Evolutionary conservation across 2,329 filamentous ascomycete species (phyloP).

Genomic region (Calonectria pseudoreteaudii): DNA sequence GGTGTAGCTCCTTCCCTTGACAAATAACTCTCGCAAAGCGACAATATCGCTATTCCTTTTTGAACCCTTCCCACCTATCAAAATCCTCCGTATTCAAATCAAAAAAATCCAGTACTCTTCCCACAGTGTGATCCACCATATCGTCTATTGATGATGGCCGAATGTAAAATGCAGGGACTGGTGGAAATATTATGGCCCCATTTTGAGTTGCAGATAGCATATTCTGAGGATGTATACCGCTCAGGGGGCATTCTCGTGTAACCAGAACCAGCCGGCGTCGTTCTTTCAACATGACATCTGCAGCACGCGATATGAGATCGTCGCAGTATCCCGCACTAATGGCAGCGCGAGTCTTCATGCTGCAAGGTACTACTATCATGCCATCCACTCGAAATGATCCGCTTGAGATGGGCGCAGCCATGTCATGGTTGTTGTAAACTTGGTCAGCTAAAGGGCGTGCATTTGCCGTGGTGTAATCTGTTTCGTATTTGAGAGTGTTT

Average conservation of each 20-base stretch:
- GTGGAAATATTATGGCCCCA: slow-evolving; percentile 58
- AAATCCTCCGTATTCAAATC: neutral
- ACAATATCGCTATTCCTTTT: neutral
- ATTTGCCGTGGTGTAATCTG: neutral
- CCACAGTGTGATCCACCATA: slow-evolving; percentile 44
- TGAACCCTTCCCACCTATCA: neutral
- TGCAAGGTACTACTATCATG: slow-evolving; percentile 62
- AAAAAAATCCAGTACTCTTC: neutral
- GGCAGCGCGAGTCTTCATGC: slow-evolving; percentile 60
- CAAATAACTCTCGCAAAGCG: neutral
- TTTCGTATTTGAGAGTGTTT: slow-evolving; percentile 9
- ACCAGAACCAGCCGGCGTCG: slow-evolving; percentile 52
- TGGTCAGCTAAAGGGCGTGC: neutral
- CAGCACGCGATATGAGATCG: slow-evolving; percentile 58
- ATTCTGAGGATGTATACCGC: slow-evolving; percentile 59
- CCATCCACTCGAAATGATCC: slow-evolving; percentile 44
- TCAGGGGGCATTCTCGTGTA: slow-evolving; percentile 58
- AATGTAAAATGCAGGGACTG: slow-evolving; percentile 59
- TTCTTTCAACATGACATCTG: slow-evolving; percentile 61
- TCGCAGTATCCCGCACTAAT: slow-evolving; percentile 56
- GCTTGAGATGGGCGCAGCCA: slow-evolving; percentile 2
- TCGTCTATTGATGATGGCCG: slow-evolving; percentile 53
- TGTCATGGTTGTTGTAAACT: neutral
- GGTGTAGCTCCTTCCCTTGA: no score
- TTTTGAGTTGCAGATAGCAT: slow-evolving; percentile 54